phyloP scores from a whole-genome alignment of 345 rosid genomes.

The Euphorbia peplus region DNA sequence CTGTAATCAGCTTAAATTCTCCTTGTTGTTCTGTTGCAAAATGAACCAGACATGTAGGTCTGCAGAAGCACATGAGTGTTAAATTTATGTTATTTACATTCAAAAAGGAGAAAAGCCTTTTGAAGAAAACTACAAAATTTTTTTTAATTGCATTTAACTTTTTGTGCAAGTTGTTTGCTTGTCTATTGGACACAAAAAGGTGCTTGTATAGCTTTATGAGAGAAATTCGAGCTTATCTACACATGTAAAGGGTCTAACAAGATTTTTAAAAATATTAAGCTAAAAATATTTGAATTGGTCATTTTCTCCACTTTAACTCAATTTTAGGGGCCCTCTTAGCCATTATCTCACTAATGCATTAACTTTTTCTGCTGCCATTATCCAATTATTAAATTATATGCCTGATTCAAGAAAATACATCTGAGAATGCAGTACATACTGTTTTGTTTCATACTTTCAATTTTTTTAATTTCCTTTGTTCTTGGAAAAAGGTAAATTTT shows the following conservation, averaged over 20 bases:
- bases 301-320: slow-evolving; percentile 15
- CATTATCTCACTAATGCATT: background rate
- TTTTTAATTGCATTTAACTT: slow-evolving; percentile 8
- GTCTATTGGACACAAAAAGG: slow-evolving; percentile 21
- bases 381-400: background rate
- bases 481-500: background rate
- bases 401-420: too few relatives aligned
- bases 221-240: slow-evolving; percentile 27
- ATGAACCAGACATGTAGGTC: background rate
- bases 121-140: slow-evolving; percentile 2
- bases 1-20: too few relatives aligned
- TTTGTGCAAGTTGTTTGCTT: slow-evolving; percentile 29
- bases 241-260: background rate
- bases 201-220: slow-evolving; percentile 7
- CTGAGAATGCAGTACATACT: background rate
- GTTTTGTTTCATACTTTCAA: background rate
- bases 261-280: background rate
- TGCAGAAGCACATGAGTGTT: background rate
- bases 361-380: slow-evolving; percentile 8
- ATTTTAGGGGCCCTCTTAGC: background rate
- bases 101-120: background rate
- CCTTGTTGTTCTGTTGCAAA: background rate
- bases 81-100: background rate
- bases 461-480: background rate
- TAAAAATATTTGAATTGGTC: background rate